These are phyloP conservation scores for Kappamyces sp. DNA, from an alignment of 192 early-diverging fungal genomes.

Conservation along the genomic window DNA sequence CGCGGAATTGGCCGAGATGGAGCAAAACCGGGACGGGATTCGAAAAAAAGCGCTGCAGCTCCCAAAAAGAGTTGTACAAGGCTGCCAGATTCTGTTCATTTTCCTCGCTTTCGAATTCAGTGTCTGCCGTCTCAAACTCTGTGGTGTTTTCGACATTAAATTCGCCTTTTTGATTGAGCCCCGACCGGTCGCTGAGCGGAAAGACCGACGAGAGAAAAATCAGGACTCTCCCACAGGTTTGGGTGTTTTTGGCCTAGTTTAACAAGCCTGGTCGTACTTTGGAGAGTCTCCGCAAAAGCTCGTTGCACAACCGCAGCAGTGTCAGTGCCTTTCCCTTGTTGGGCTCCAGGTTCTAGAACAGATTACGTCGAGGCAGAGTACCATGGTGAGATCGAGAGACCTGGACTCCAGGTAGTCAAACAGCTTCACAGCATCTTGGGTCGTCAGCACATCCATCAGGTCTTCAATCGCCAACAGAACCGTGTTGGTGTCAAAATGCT, in stretches of 20 bases:
- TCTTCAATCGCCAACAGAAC: too few relatives aligned
- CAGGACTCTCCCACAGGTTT: constrained; percentile 80
- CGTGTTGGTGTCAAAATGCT: too few relatives aligned
- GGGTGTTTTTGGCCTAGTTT: constrained; percentile 68
- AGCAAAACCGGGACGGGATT: constrained; percentile 9
- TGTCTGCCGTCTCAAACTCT: constrained; percentile 26
- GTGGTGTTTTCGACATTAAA: constrained; percentile 70
- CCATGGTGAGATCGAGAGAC: constrained; percentile 43
- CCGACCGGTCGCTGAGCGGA: constrained; percentile 80
- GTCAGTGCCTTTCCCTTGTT: constrained; percentile 77
- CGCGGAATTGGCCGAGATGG: constrained; percentile 2
- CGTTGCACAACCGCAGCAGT: constrained; percentile 81
- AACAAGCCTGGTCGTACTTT: too few relatives aligned
- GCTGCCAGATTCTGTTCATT: constrained; percentile 28
- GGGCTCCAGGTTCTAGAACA: constrained; percentile 56
- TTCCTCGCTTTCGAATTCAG: constrained; percentile 40
- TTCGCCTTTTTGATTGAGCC: constrained; percentile 83
- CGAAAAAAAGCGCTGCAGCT: constrained; percentile 64
- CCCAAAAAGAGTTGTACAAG: constrained; percentile 75
- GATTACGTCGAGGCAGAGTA: constrained; percentile 20
- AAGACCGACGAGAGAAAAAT: constrained; percentile 81
- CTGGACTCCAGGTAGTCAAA: constrained; percentile 65
- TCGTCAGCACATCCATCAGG: constrained; percentile 58
- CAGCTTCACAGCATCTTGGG: constrained; percentile 44
- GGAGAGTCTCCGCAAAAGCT: constrained; percentile 80